Evolutionary conservation across 345 rosid genomes (phyloP).

Genomic region (Salix exigua): DNA sequence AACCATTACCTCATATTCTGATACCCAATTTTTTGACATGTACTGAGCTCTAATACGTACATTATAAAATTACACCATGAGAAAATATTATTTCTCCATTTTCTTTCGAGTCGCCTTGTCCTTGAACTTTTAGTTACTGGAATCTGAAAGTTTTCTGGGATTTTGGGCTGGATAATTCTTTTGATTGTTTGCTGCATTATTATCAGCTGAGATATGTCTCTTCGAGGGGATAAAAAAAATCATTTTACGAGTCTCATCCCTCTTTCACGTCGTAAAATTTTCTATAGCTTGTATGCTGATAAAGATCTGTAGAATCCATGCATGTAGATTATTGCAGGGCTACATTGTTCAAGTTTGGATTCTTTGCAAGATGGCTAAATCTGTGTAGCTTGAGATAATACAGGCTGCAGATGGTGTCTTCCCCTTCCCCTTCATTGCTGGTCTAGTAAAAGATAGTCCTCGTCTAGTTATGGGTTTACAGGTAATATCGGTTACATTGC

Average conservation of each 20-base stretch:
- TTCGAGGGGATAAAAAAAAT: not conserved
- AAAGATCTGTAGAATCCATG: not conserved
- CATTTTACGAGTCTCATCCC: not conserved
- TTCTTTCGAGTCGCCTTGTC: not conserved
- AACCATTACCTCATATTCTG: constrained; percentile 15
- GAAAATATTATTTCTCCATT: constrained; percentile 5
- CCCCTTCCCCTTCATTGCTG: no score
- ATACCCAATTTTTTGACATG: constrained; percentile 25
- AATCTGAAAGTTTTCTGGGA: not conserved
- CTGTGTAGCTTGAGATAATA: not conserved
- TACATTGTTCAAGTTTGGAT: not conserved
- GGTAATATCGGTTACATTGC: no score
- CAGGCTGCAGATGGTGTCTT: no score
- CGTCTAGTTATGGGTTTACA: no score
- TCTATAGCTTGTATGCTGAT: not conserved
- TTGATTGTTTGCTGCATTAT: not conserved
- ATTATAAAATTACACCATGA: constrained; percentile 14
- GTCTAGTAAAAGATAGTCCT: no score
- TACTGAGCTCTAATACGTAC: constrained; percentile 12
- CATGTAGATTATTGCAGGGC: not conserved
- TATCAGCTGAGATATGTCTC: not conserved
- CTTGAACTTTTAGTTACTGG: not conserved
- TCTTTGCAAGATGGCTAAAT: not conserved
- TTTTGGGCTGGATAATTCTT: not conserved
- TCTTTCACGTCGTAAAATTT: not conserved